These are phyloP conservation scores for Plasmodium coatneyi DNA, from an alignment of 169 alveolate species.

Conservation along the genomic window DNA sequence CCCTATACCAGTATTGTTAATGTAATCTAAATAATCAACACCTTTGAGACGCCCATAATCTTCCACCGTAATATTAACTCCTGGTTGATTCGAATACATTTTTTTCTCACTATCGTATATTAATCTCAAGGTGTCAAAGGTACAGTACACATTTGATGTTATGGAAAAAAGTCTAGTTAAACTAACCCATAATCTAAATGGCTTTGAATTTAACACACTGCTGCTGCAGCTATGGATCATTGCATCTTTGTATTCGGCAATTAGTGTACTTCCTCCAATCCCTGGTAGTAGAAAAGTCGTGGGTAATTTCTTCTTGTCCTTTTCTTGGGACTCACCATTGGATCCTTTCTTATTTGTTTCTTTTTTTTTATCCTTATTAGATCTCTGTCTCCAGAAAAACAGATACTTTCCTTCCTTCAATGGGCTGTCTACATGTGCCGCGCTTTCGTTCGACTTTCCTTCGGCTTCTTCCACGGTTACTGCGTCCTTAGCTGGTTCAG, in stretches of 20 bases:
- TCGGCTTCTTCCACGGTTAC: neutral
- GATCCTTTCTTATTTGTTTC: neutral
- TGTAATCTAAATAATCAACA: slow-evolving; percentile 40
- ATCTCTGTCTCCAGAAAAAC: neutral
- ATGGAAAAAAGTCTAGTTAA: slow-evolving; percentile 27
- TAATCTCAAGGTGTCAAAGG: slow-evolving; percentile 51
- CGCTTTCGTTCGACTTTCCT: neutral
- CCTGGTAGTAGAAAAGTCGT: slow-evolving; percentile 48
- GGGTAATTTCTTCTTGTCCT: neutral
- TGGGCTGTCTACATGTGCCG: neutral
- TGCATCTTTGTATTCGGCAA: slow-evolving; percentile 47
- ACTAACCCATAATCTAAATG: slow-evolving; percentile 57
- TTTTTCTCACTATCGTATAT: slow-evolving; percentile 15
- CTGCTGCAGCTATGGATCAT: slow-evolving; percentile 21
- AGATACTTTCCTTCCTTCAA: neutral
- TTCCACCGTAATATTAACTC: slow-evolving; percentile 44
- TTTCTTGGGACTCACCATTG: neutral
- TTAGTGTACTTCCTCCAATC: slow-evolving; percentile 65
- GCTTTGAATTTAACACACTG: slow-evolving; percentile 13
- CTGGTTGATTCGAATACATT: slow-evolving; percentile 13
- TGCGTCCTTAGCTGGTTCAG: neutral
- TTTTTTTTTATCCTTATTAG: neutral
- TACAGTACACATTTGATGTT: slow-evolving; percentile 34
- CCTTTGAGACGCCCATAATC: slow-evolving; percentile 44
- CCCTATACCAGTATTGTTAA: slow-evolving; percentile 28